Evolutionary conservation across 2,329 filamentous ascomycete genomes (phyloP), one percentile per base, ranked within the genome.

Genomic region (Cryphonectria nitschkei): DNA sequence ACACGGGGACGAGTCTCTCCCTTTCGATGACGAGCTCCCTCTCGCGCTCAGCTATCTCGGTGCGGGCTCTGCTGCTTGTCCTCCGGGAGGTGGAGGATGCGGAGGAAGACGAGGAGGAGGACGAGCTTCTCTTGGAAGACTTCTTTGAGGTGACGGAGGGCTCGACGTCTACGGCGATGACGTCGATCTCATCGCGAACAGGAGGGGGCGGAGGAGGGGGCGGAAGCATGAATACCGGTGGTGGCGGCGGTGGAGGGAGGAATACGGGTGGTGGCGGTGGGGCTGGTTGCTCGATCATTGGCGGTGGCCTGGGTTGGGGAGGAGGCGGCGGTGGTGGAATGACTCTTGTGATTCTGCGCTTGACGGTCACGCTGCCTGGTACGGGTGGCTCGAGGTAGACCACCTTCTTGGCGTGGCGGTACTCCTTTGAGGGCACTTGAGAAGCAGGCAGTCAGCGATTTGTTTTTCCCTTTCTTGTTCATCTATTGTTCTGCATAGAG

Each of bases 1-100:
- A 80, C 9, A 83, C 77, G 50, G 83, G 84, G 22, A 87, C 79
- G 64, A 84, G 74, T 67, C 81, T 80, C 76, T 88, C 86, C 37
- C 86, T 82, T 78, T 88, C 85, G 72, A 88, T 82, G 75, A 85
- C 81, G 65, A 86, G 80, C 76, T 88, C 85, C 46, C 79, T 79
- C 62, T 74, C 70, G 3, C 70, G 34, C 67, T 77, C 75, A 69
- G 75, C 75, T 46, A 74, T 72, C 68, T 73, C 71, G 63, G 43
- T 52, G 26, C 43, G 37, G 70, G 39, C 29, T 6, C 63, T 76
- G 73, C 29, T 58, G 68, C 54, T 75, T n/a, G 70, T 68, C 67
- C 65, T 67, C 65, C 66, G 70, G 34, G 71, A 60, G 6, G 68
- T 56, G 32, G 68, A 70, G 1, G 68, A 60, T 6, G 71, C 68